Percentiles rank a stretch among this genome's conserved stretches.
These are phyloP conservation scores for Cutaneotrichosporon sp. DNA, from an alignment of 1,284 basidiomycete genomes.

Conservation along the genomic window DNA sequence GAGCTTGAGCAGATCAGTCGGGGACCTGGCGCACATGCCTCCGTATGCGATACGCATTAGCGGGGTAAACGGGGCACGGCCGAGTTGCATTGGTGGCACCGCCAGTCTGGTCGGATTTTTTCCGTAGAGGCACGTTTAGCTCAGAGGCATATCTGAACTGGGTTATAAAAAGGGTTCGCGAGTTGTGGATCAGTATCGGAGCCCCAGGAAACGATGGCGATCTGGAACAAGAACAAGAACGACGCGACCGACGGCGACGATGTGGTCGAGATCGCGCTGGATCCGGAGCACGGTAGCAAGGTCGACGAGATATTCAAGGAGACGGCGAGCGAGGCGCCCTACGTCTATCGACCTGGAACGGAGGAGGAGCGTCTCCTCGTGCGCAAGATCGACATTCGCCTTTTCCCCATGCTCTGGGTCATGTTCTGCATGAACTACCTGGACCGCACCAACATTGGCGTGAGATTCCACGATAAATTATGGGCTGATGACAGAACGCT, in stretches of 20 bases:
- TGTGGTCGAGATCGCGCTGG: background rate
- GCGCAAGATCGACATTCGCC: conserved; percentile 50
- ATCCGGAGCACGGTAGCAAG: background rate
- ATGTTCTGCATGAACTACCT: conserved; percentile 24
- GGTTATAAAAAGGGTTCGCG: background rate
- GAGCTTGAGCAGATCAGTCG: too few species aligned
- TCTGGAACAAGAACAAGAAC: background rate
- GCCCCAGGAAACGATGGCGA: background rate
- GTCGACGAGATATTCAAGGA: background rate
- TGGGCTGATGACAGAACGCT: conserved; percentile 25
- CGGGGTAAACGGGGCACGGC: too few species aligned
- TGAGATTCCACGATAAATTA: too few species aligned
- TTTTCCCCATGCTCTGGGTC: conserved; percentile 49
- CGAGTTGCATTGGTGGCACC: too few species aligned
- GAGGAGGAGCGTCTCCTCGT: conserved; percentile 49
- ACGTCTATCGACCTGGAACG: conserved; percentile 37
- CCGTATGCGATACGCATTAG: too few species aligned
- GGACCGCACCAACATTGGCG: conserved; percentile 7
- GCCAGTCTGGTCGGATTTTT: too few species aligned
- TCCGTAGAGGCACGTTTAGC: background rate
- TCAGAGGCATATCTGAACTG: background rate
- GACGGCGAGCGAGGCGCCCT: background rate
- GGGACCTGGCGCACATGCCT: too few species aligned
- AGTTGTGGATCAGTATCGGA: background rate
- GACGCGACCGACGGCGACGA: background rate